These are phyloP conservation scores for Cyberlindnera maritima DNA, from an alignment of 805 yeast genomes.

Conservation along the genomic window DNA sequence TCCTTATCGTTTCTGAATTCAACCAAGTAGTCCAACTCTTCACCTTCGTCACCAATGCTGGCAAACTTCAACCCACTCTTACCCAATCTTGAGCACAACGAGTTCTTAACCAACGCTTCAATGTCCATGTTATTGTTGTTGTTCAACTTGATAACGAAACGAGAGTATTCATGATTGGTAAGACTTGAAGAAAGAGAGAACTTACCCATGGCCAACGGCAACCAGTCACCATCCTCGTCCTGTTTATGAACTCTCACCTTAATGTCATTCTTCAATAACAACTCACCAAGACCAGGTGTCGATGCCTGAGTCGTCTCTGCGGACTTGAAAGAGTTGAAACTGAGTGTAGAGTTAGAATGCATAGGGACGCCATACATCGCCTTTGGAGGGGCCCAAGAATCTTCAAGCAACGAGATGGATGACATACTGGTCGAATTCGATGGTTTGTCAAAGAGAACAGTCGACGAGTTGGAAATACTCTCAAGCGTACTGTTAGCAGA, in stretches of 20 bases:
- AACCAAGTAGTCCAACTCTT: slow-evolving; percentile 20
- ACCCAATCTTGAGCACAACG: slow-evolving; percentile 21
- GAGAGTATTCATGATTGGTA: slow-evolving; percentile 21
- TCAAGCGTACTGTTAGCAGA: slow-evolving; percentile 6
- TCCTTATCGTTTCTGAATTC: slow-evolving; percentile 24
- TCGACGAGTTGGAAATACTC: slow-evolving; percentile 13
- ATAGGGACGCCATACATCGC: slow-evolving; percentile 8
- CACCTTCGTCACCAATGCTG: slow-evolving; percentile 20
- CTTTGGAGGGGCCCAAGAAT: slow-evolving; percentile 11
- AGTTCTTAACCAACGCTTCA: slow-evolving; percentile 17
- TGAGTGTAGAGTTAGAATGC: slow-evolving; percentile 18
- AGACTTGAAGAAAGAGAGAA: slow-evolving; percentile 22
- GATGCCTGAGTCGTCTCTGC: slow-evolving; percentile 1
- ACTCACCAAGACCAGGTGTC: slow-evolving; percentile 9
- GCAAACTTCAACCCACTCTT: slow-evolving; percentile 24
- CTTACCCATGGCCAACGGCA: slow-evolving; percentile 25
- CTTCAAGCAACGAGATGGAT: slow-evolving; percentile 16
- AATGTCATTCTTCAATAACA: slow-evolving; percentile 21
- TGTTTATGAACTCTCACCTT: slow-evolving; percentile 25
- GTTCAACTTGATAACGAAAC: slow-evolving; percentile 14
- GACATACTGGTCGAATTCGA: slow-evolving; percentile 27
- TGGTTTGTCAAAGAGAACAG: slow-evolving; percentile 21
- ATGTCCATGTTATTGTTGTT: slow-evolving; percentile 5
- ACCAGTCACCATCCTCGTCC: slow-evolving; percentile 26
- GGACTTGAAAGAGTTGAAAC: slow-evolving; percentile 8